phyloP scores from a whole-genome alignment of 2,329 filamentous ascomycete genomes.

The Penicillium sp. region DNA sequence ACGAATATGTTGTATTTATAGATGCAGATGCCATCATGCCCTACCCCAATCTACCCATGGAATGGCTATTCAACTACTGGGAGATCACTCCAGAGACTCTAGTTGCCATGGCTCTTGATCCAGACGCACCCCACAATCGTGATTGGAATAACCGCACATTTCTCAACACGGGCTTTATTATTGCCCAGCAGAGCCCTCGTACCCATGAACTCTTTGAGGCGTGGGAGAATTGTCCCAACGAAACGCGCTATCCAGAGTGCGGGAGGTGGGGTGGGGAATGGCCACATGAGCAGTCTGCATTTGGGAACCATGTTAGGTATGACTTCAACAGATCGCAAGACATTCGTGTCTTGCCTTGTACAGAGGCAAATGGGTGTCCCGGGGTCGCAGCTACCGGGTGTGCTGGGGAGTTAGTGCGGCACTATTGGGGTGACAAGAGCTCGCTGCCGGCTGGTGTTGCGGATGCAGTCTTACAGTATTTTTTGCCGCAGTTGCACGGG shows the following conservation, averaged over 20 bases:
- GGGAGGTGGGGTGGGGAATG: conserved; percentile 13
- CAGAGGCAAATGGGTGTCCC: conserved; percentile 22
- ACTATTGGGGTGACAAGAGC: conserved; percentile 20
- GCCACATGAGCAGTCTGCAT: conserved; percentile 22
- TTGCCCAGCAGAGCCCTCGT: conserved; percentile 36
- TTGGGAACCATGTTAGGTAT: conserved; percentile 20
- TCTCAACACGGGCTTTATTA: conserved; percentile 48
- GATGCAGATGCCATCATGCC: conserved; percentile 49
- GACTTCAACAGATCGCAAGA: conserved; percentile 19
- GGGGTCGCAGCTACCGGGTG: conserved; percentile 14
- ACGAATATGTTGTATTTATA: conserved; percentile 48
- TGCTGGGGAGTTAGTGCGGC: conserved; percentile 16
- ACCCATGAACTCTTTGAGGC: conserved; percentile 18
- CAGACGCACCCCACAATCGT: conserved; percentile 40
- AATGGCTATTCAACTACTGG: conserved; percentile 53
- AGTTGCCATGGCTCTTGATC: conserved; percentile 50
- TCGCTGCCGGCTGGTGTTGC: conserved; percentile 9
- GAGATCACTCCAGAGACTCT: conserved; percentile 43
- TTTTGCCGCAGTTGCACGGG: conserved; percentile 16
- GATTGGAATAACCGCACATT: conserved; percentile 38
- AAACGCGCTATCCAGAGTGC: conserved; percentile 14
- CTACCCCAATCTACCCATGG: conserved; percentile 47
- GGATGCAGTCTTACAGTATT: conserved; percentile 14
- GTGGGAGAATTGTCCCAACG: conserved; percentile 18
- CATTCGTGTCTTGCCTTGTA: conserved; percentile 15